phyloP scores from a whole-genome alignment of 441 rosid genomes.

The Jatropha podagrica region DNA sequence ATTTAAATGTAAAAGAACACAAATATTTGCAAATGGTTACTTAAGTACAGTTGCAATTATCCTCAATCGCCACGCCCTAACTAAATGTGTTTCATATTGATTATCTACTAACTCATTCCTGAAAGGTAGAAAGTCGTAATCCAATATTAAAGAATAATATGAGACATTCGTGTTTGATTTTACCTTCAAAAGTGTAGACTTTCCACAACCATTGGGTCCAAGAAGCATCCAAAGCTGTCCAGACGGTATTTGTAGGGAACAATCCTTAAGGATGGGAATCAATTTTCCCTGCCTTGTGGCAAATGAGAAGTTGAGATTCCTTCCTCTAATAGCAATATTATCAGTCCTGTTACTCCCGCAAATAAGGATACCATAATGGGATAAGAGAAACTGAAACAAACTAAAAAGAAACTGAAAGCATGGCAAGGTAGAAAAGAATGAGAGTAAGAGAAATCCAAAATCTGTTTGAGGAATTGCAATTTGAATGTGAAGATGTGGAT shows the following conservation, averaged over 20 bases:
- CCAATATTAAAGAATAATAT: background rate
- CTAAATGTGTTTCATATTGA: background rate
- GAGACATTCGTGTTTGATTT: background rate
- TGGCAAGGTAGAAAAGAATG: background rate
- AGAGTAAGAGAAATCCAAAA: background rate
- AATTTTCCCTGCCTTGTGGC: constrained; percentile 48
- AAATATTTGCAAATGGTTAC: too few species aligned
- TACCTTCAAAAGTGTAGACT: constrained; percentile 95
- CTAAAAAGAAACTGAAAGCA: background rate
- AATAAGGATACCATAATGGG: background rate
- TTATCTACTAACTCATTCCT: too few species aligned
- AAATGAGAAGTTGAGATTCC: constrained; percentile 62
- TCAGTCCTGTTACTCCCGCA: constrained; percentile 44
- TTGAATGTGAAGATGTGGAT: background rate
- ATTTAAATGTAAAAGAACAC: too few species aligned
- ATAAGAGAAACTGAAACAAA: background rate
- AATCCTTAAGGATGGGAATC: constrained; percentile 72
- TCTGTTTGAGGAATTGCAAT: constrained; percentile 29
- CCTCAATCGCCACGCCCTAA: too few species aligned
- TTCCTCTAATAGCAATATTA: constrained; percentile 59
- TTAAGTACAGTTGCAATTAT: too few species aligned
- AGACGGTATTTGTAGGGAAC: constrained; percentile 71
- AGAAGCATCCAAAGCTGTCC: constrained; percentile 96
- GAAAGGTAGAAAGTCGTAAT: background rate
- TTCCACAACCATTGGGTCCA: constrained; percentile 98